A percentile compares a stretch with the other conserved stretches of the same genome.
phyloP scores from a whole-genome alignment of 305 asterid species.

The Plantago coronopus region DNA sequence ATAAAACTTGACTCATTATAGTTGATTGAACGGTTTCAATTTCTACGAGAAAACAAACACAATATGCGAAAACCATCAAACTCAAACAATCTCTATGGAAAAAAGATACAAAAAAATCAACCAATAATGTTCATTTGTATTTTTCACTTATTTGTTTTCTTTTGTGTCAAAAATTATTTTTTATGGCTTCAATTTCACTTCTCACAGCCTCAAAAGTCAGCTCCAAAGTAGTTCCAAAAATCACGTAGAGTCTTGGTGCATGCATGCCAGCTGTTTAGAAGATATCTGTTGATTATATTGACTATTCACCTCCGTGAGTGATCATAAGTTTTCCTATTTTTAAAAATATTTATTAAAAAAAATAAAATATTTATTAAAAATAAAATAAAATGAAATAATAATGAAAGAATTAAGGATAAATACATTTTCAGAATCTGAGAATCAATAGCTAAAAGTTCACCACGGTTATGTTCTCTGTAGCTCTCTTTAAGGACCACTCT shows the following conservation, averaged over 20 bases:
- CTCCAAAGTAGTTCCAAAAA: slow-evolving; percentile 2
- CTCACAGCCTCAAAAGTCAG: slow-evolving; percentile 1
- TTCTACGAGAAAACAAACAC: background rate
- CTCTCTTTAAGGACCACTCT: slow-evolving; percentile 44
- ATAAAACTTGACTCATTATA: no score
- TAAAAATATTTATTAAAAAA: no score
- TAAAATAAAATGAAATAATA: no score
- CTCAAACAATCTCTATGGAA: no score
- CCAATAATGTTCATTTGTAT: slow-evolving; percentile 8
- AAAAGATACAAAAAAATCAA: background rate
- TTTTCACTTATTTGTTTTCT: background rate
- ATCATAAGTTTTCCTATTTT: background rate
- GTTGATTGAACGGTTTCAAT: background rate
- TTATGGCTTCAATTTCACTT: background rate
- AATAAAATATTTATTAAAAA: background rate
- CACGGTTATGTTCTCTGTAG: background rate
- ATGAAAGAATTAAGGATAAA: no score
- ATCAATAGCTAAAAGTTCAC: slow-evolving; percentile 8
- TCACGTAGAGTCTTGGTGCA: slow-evolving; percentile 21
- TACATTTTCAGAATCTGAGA: background rate
- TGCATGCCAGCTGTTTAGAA: slow-evolving; percentile 30
- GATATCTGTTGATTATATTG: background rate
- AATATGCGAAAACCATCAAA: background rate
- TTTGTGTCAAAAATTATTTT: background rate
- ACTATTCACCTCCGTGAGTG: slow-evolving; percentile 14